A percentile compares a stretch with the other conserved stretches of the same genome.
Conservation (phyloP, 441 rosid species). For the Mallotus japonicus region DNA sequence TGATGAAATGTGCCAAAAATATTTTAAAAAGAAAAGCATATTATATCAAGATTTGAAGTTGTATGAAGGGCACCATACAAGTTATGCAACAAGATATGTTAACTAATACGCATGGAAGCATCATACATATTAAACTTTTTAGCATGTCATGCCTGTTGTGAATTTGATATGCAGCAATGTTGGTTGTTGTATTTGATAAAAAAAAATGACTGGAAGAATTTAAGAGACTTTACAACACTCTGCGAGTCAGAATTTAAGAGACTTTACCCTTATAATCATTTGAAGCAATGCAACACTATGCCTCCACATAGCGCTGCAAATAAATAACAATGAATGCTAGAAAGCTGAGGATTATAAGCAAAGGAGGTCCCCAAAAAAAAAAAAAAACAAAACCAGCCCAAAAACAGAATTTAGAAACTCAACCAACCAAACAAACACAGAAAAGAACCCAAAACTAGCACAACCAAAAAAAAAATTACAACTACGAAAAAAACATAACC, state of each 20-base stretch:
- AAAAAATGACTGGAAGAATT: background rate
- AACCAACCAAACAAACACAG: no score
- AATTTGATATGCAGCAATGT: background rate
- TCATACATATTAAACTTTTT: background rate
- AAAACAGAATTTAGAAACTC: no score
- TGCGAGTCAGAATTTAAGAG: slow-evolving; percentile 6
- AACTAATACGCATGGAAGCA: background rate
- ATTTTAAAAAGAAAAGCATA: background rate
- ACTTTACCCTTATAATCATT: slow-evolving; percentile 87
- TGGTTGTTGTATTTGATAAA: background rate
- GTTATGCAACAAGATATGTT: background rate
- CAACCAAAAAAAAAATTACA: no score
- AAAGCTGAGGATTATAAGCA: slow-evolving; percentile 6
- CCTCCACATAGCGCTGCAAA: slow-evolving; percentile 94
- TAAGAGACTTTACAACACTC: background rate
- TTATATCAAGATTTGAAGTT: background rate
- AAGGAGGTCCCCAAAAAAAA: no score
- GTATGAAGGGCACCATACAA: background rate
- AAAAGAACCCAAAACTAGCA: no score
- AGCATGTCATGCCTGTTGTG: background rate
- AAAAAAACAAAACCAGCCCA: no score
- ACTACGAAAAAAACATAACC: no score
- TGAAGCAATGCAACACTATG: slow-evolving; percentile 83
- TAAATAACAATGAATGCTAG: slow-evolving; percentile 24
- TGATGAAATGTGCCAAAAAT: background rate